Percentiles rank a stretch among this genome's conserved stretches.
Conservation (phyloP, 345 rosid genomes). For the Euphorbia tirucalli region DNA sequence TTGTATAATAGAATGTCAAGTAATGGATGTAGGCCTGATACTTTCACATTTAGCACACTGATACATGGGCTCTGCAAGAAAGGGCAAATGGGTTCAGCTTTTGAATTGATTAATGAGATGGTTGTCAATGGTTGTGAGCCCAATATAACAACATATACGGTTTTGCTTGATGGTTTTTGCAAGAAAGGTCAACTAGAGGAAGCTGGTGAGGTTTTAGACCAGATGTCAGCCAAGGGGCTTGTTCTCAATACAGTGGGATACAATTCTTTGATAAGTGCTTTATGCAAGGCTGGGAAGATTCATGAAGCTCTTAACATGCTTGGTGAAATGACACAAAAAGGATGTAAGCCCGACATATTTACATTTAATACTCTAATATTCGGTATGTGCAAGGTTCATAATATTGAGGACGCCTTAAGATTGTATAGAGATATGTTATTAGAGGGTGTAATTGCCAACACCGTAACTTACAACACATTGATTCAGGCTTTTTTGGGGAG, state of each 20-base stretch:
- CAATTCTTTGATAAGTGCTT: conserved; percentile 60
- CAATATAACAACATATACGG: conserved; percentile 57
- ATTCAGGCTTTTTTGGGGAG: conserved; percentile 57
- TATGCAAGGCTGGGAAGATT: conserved; percentile 55
- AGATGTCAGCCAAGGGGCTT: conserved; percentile 57
- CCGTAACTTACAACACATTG: conserved; percentile 74
- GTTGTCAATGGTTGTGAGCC: conserved; percentile 54
- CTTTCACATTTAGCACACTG: conserved; percentile 60
- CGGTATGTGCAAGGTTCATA: conserved; percentile 62
- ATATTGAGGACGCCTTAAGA: conserved; percentile 55
- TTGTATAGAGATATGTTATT: conserved; percentile 62
- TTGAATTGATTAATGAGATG: conserved; percentile 55
- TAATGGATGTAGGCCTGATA: conserved; percentile 45
- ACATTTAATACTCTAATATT: conserved; percentile 74
- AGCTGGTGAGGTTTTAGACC: conserved; percentile 40
- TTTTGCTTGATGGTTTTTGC: conserved; percentile 63
- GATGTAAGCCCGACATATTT: conserved; percentile 74
- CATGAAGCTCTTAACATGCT: conserved; percentile 52
- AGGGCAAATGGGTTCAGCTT: conserved; percentile 58
- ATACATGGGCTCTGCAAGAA: conserved; percentile 69
- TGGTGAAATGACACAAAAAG: conserved; percentile 64
- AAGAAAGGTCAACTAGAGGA: conserved; percentile 58
- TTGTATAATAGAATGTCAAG: conserved; percentile 38
- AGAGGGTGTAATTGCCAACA: conserved; percentile 78
- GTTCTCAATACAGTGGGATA: conserved; percentile 69